Evolutionary conservation across 768 basidiomycete genomes (phyloP).

Genomic region (Plicaturopsis crispa): DNA sequence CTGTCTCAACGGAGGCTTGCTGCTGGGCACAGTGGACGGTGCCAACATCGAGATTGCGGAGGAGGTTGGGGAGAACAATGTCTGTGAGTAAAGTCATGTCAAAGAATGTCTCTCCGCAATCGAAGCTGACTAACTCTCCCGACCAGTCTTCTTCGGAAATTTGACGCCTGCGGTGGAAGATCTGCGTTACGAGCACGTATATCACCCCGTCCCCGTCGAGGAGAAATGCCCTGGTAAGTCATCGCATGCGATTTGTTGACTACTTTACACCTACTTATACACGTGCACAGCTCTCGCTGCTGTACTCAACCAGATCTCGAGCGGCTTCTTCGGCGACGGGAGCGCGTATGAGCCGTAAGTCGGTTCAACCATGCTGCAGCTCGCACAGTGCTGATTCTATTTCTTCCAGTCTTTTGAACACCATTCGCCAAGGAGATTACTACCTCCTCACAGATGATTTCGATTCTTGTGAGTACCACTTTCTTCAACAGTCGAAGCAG

Average conservation of each 20-base stretch:
- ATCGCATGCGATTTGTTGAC: no score
- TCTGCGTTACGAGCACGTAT: slow-evolving; percentile 78
- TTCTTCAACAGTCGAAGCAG: not conserved
- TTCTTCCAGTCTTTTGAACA: slow-evolving; percentile 53
- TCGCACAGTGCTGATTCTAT: slow-evolving; percentile 16
- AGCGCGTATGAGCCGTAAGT: slow-evolving; percentile 80
- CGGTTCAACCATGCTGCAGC: slow-evolving; percentile 11
- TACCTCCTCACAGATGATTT: slow-evolving; percentile 91
- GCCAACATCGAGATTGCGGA: slow-evolving; percentile 97
- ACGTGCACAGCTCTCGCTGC: slow-evolving; percentile 71
- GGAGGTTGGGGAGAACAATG: slow-evolving; percentile 88
- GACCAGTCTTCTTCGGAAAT: slow-evolving; percentile 87
- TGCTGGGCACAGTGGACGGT: slow-evolving; percentile 89
- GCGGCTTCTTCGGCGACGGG: slow-evolving; percentile 76
- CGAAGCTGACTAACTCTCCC: not conserved
- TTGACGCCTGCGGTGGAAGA: slow-evolving; percentile 84
- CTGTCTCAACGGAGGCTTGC: slow-evolving; percentile 82
- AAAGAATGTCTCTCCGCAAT: slow-evolving; percentile 4
- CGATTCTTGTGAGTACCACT: slow-evolving; percentile 62
- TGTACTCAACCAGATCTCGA: slow-evolving; percentile 70
- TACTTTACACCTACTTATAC: no score
- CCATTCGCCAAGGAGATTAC: slow-evolving; percentile 68
- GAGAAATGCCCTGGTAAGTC: slow-evolving; percentile 80
- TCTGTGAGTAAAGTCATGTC: slow-evolving; percentile 55
- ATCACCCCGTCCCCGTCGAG: slow-evolving; percentile 75